Evolutionary conservation across 1,284 basidiomycete species (phyloP), one percentile per base, ranked within the genome.

Genomic region (Moniliella sp.): DNA sequence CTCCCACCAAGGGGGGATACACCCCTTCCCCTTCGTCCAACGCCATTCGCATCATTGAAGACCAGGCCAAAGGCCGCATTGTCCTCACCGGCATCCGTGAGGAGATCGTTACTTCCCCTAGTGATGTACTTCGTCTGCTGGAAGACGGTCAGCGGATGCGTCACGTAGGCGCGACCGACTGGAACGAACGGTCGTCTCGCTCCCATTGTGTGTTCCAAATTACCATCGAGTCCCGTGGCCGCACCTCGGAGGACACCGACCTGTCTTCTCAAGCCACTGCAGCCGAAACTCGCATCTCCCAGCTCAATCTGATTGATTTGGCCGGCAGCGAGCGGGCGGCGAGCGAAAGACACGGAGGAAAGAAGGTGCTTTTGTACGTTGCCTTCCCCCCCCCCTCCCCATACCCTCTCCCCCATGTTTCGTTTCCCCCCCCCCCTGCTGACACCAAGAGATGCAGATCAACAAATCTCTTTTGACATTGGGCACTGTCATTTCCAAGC

Each of bases 141-240:
- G 69, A 72, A 42, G 66, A 79, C 15, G 88, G 88, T 5, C 81
- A 88, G 56, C 74, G 75, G 0, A 79, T 81, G 49, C 66, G 88
- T 19, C 70, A 84, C 44, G 86, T 86, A 4, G 88, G 84, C 0
- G 78, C 75, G 40, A 97, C 88, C 9, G 88, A 97, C 59, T 97
- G 86, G 82, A 97, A 97, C 57, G 80, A 84, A 50, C 66, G 84
- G 30, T 83, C 78, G 63, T 84, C 80, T 46, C 68, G 88, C n/a
- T 82, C 77, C 64, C 88, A 94, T 62, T 82, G 78, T 44, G 66
- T 70, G 1, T 69, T 70, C 37, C 65, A 66, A 1, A 64, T 71
- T 25, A 66, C 66, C 12, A 62, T 61, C 39, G 45, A 49, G 34
- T 46, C 45, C 27, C 37, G 47, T 1, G 28, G 31, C 2, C 31